A percentile compares a stretch with the other conserved stretches of the same genome.
phyloP scores from a whole-genome alignment of 495 filamentous ascomycete species.

The Tetracladium setigerum region DNA sequence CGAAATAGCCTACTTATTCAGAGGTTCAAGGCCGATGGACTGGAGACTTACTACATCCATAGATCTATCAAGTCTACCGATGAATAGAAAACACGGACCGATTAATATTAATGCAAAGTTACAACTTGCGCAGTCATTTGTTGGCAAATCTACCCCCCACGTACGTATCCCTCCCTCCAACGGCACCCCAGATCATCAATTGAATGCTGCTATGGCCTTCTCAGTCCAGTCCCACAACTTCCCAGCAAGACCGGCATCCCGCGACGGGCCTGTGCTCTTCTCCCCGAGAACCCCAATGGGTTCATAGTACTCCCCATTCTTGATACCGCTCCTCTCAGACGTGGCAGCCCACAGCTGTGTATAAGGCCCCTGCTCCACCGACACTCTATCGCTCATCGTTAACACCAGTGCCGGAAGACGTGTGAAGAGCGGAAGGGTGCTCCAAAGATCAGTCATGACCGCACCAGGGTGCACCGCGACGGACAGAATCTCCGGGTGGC shows the following conservation, averaged over 20 bases:
- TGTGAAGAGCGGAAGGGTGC: too few species aligned
- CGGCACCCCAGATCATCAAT: too few species aligned
- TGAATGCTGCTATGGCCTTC: constrained; percentile 33
- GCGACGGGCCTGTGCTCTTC: constrained; percentile 22
- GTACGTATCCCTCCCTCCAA: too few species aligned
- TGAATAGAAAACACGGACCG: too few species aligned
- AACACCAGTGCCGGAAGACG: too few species aligned
- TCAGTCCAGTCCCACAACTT: constrained; percentile 61
- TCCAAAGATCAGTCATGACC: constrained; percentile 25
- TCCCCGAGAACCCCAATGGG: constrained; percentile 35
- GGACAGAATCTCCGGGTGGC: constrained; percentile 46
- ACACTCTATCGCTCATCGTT: neutral
- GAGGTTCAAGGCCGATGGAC: too few species aligned
- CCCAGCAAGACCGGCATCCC: constrained; percentile 38
- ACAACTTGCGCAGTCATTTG: too few species aligned
- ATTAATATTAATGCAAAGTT: too few species aligned
- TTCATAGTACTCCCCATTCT: constrained; percentile 43
- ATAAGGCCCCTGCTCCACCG: constrained; percentile 36
- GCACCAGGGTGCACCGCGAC: constrained; percentile 60
- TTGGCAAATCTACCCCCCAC: too few species aligned
- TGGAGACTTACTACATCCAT: too few species aligned
- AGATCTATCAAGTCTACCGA: too few species aligned
- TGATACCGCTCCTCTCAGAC: constrained; percentile 17
- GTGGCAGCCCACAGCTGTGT: constrained; percentile 56
- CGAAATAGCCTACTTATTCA: too few species aligned